Evolutionary conservation across 2,329 filamentous ascomycete genomes (phyloP).

Genomic region (Colletotrichum sp.): DNA sequence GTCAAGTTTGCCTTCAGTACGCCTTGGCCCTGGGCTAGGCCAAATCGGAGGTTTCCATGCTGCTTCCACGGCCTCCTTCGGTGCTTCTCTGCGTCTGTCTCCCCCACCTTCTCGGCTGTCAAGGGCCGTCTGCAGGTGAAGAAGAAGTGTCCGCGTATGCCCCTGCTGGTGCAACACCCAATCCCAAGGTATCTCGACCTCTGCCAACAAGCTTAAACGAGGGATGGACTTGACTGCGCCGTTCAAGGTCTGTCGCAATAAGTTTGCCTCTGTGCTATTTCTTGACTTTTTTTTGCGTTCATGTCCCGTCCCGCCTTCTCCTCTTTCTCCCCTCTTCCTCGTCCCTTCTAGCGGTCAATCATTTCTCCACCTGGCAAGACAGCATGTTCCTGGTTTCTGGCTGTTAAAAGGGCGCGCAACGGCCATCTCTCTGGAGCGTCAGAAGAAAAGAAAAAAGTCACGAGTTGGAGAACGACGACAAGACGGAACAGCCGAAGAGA

Average conservation of each 20-base stretch:
- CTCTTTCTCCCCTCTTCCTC: not conserved
- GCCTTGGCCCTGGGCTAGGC: not conserved
- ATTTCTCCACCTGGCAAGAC: not conserved
- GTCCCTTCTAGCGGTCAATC: not conserved
- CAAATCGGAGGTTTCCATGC: not conserved
- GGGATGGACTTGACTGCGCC: not conserved
- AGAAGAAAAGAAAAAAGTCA: not conserved
- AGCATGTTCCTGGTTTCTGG: not conserved
- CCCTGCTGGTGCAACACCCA: not conserved
- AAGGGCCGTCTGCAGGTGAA: not conserved
- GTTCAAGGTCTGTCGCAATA: not conserved
- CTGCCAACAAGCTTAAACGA: conserved; percentile 12
- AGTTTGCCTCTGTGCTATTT: not conserved
- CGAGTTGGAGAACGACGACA: not conserved
- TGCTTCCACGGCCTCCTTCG: not conserved
- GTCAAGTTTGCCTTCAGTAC: not conserved
- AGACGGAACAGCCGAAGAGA: not conserved
- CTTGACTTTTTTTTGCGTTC: not conserved
- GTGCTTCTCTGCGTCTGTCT: not conserved
- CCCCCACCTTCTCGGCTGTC: not conserved
- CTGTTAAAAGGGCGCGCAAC: not conserved
- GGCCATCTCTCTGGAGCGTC: not conserved
- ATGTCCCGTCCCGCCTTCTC: not conserved
- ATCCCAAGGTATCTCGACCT: not conserved
- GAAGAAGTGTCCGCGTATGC: conserved; percentile 6